These are phyloP conservation scores for Saccharum hybrid DNA, from an alignment of 202 grass and related monocot species.

Conservation along the genomic window DNA sequence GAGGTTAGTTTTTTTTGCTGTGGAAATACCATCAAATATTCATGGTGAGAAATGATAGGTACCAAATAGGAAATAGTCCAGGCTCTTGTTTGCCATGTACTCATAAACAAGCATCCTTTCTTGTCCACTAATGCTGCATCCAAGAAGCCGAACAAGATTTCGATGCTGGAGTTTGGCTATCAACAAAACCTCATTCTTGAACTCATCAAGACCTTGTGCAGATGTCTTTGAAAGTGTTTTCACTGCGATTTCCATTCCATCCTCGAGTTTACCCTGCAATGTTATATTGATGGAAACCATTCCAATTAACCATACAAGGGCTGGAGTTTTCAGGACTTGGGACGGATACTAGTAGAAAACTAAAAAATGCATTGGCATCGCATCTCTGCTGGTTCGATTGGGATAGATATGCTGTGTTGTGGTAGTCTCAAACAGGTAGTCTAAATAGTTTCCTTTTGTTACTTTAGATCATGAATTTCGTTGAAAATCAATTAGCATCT, in stretches of 20 bases:
- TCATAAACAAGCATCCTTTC: slow-evolving; percentile 69
- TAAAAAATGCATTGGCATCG: neutral
- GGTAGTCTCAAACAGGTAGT: neutral
- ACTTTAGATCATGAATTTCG: neutral
- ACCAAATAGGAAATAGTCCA: slow-evolving; percentile 58
- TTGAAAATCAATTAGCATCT: neutral
- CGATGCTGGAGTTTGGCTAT: slow-evolving; percentile 68
- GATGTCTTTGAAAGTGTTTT: slow-evolving; percentile 67
- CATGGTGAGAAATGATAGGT: slow-evolving; percentile 14
- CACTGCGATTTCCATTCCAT: slow-evolving; percentile 65
- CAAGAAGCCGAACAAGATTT: slow-evolving; percentile 65
- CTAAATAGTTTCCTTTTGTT: neutral
- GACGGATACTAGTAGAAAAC: neutral
- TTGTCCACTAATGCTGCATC: slow-evolving; percentile 57
- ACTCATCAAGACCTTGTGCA: slow-evolving; percentile 53
- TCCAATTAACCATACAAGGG: slow-evolving; percentile 8
- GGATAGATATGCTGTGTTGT: neutral
- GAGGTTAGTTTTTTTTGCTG: slow-evolving; percentile 24
- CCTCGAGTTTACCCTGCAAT: slow-evolving; percentile 56
- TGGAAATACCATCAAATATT: slow-evolving; percentile 2
- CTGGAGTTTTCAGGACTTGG: neutral
- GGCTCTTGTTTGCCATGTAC: slow-evolving; percentile 67
- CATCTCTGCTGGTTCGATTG: neutral
- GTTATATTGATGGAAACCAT: slow-evolving; percentile 23
- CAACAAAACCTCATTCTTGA: slow-evolving; percentile 69